These are phyloP conservation scores for Lentinula aciculospora DNA, from an alignment of 768 basidiomycete species.

Conservation along the genomic window DNA sequence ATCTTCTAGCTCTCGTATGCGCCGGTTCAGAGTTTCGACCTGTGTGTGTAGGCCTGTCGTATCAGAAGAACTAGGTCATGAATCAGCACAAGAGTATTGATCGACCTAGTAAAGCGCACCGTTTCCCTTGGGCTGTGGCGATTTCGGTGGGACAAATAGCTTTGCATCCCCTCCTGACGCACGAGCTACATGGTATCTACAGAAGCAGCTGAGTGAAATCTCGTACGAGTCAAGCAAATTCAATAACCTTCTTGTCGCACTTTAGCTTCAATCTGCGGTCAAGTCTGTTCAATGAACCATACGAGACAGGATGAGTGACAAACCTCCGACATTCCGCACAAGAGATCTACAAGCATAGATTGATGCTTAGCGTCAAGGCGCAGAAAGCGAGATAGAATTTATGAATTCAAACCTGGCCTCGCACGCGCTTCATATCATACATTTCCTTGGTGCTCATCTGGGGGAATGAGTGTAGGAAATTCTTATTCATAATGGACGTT, in stretches of 20 bases:
- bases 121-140: background rate
- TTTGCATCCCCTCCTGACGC: slow-evolving; percentile 52
- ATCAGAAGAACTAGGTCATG: slow-evolving; percentile 38
- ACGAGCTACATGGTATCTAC: slow-evolving; percentile 40
- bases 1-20: slow-evolving; percentile 65
- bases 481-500: background rate
- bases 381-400: background rate
- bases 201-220: background rate
- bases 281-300: background rate
- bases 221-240: background rate
- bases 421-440: background rate
- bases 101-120: slow-evolving; percentile 35
- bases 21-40: slow-evolving; percentile 60
- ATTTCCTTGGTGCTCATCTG: background rate
- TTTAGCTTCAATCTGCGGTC: slow-evolving; percentile 28
- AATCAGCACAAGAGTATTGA: slow-evolving; percentile 13
- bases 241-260: slow-evolving; percentile 38
- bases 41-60: slow-evolving; percentile 61
- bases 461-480: background rate
- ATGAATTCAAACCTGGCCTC: background rate
- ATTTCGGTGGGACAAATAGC: slow-evolving; percentile 40
- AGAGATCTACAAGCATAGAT: background rate
- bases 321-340: slow-evolving; percentile 37
- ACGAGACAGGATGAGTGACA: background rate
- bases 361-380: too few relatives aligned